Conservation (phyloP, 305 asterid genomes). For the Fraxinus angustifolia region DNA sequence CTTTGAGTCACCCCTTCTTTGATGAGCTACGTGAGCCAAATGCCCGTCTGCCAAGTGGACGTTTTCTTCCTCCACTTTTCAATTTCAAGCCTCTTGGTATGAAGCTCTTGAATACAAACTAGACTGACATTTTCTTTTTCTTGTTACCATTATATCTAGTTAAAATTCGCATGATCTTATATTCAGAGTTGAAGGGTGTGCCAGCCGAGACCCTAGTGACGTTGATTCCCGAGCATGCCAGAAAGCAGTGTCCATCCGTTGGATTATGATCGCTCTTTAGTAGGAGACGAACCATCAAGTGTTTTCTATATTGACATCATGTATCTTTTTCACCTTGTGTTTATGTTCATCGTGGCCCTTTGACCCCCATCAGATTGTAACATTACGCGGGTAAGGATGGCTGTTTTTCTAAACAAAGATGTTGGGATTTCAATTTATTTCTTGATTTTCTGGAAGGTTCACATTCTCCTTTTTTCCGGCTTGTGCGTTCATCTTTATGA, state of each 20-base stretch:
- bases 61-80: slow-evolving; percentile 77
- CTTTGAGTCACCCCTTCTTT: slow-evolving; percentile 66
- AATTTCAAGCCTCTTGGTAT: slow-evolving; percentile 94
- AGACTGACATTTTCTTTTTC: neutral
- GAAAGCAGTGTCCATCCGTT: slow-evolving; percentile 74
- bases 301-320: slow-evolving; percentile 11
- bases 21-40: slow-evolving; percentile 73
- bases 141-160: neutral
- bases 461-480: neutral
- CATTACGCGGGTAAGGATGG: slow-evolving; percentile 19
- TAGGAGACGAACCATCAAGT: slow-evolving; percentile 14
- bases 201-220: slow-evolving; percentile 56
- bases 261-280: slow-evolving; percentile 40
- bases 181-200: slow-evolving; percentile 80
- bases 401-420: neutral
- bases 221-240: slow-evolving; percentile 87
- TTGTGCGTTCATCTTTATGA: neutral
- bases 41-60: slow-evolving; percentile 72
- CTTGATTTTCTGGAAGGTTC: neutral
- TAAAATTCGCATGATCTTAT: slow-evolving; percentile 14
- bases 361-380: slow-evolving; percentile 15
- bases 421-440: slow-evolving; percentile 6
- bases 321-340: slow-evolving; percentile 19
- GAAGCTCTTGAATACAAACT: slow-evolving; percentile 12
- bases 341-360: slow-evolving; percentile 18